phyloP scores from a whole-genome alignment of 1,139 yeast genomes.

The Kodamaea sp. region DNA sequence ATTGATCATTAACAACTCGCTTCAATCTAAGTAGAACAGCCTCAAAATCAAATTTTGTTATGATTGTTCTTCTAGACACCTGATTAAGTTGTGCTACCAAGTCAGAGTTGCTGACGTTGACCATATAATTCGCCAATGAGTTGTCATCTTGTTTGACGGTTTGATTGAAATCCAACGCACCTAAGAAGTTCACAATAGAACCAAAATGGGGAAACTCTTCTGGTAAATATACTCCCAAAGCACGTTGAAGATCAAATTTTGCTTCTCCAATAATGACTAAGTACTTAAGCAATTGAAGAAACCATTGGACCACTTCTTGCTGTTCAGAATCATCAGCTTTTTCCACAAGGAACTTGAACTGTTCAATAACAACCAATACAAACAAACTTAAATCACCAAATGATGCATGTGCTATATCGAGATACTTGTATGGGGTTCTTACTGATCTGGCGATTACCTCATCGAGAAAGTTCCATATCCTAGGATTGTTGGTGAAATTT shows the following conservation, averaged over 20 bases:
- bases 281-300: slow-evolving; percentile 45
- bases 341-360: slow-evolving; percentile 54
- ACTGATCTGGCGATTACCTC: slow-evolving; percentile 71
- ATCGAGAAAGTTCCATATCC: slow-evolving; percentile 62
- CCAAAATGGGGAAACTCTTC: slow-evolving; percentile 5
- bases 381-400: slow-evolving; percentile 60
- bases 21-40: slow-evolving; percentile 43
- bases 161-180: slow-evolving; percentile 5
- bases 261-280: slow-evolving; percentile 59
- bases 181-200: not conserved
- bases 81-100: slow-evolving; percentile 14
- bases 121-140: slow-evolving; percentile 24
- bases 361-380: slow-evolving; percentile 68
- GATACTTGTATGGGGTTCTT: slow-evolving; percentile 78
- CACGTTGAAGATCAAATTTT: slow-evolving; percentile 25
- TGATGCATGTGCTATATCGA: slow-evolving; percentile 57
- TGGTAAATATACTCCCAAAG: slow-evolving; percentile 23
- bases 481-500: slow-evolving; percentile 1
- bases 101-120: slow-evolving; percentile 21
- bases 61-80: slow-evolving; percentile 7
- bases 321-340: slow-evolving; percentile 2
- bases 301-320: slow-evolving; percentile 43
- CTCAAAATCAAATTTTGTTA: slow-evolving; percentile 44
- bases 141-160: slow-evolving; percentile 3
- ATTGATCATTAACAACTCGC: slow-evolving; percentile 23